Base-by-base conservation (phyloP, 2,329 filamentous ascomycete genomes). In the Clarireedia homoeocarpa region DNA sequence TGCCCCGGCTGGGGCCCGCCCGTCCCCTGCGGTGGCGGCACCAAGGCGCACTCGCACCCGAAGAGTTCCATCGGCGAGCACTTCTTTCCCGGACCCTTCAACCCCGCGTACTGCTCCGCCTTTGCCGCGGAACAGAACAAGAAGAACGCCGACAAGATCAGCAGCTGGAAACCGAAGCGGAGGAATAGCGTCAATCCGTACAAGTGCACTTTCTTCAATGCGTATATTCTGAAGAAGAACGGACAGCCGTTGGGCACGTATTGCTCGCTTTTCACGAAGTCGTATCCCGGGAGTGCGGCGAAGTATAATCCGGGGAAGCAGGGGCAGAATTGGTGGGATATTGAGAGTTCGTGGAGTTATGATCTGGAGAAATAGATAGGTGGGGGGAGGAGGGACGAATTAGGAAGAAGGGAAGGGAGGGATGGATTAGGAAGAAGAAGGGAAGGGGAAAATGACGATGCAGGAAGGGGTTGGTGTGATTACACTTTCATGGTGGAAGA, bases 191-290 rank as follows among this genome's bases (percentile, higher is more conserved):
- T 17, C 20, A 55, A 56, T 40, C 53, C 61, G 2, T 51, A 42
- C 10, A 47, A 55, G 47, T 65, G 63, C 55, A 62, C 60, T 15
- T 71, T 71, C 67, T 71, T 73, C 63, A 71, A 71, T 50, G 65
- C 69, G 0, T 75, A 71, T 58, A 62, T 75, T 51, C 57, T 73
- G 26, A 66, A 67, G 57, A 69, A 69, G 65, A 72, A 74, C 58
- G 69, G 69, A 14, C 52, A 57, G 30, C 63, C 70, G 1, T 57
- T 68, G 27, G 71, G 72, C n/a, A 69, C 70, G 12, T 69, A 71
- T 58, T 75, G 72, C 61, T 61, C 67, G 30, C 55, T 75, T 47
- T 75, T 73, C 45, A 42, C 59, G 14, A 56, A 64, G 44, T 27
- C 30, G 2, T 54, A 50, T n/a, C 27, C 24, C 6, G 15, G 24